These are phyloP conservation scores for Pythium folliculosum DNA, from an alignment of 352 stramenopile species.

Conservation along the genomic window DNA sequence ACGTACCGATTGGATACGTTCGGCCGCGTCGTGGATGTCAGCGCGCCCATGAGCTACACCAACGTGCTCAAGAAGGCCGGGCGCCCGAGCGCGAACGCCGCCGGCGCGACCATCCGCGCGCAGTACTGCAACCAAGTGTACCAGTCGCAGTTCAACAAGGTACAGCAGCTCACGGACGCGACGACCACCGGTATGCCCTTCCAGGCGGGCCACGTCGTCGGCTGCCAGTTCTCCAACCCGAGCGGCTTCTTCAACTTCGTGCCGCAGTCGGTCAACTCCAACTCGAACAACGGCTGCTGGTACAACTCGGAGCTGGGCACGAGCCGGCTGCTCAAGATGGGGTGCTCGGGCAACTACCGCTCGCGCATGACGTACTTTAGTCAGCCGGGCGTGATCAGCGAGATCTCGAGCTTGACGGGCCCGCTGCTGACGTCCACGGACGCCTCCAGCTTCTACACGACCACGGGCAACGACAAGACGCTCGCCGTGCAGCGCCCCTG, in stretches of 20 bases:
- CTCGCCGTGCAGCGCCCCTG: constrained; percentile 30
- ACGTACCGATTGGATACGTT: constrained; percentile 30
- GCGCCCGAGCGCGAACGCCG: constrained; percentile 25
- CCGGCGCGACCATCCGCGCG: constrained; percentile 29
- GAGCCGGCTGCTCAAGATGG: constrained; percentile 38
- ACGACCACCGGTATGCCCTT: constrained; percentile 29
- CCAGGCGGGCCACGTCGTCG: constrained; percentile 35
- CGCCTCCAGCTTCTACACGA: constrained; percentile 31
- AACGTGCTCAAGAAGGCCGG: constrained; percentile 34
- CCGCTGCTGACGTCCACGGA: constrained; percentile 25
- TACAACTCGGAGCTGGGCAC: constrained; percentile 39
- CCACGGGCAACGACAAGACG: constrained; percentile 26
- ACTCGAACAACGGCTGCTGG: constrained; percentile 41
- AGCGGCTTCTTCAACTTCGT: constrained; percentile 46
- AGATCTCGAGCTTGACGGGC: constrained; percentile 26
- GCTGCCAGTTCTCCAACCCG: constrained; percentile 42
- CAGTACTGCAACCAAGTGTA: constrained; percentile 39
- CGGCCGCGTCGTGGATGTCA: constrained; percentile 25
- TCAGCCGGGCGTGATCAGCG: constrained; percentile 26
- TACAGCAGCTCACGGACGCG: constrained; percentile 34
- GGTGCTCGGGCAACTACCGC: constrained; percentile 31
- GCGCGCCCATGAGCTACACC: constrained; percentile 25
- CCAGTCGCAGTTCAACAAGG: constrained; percentile 36
- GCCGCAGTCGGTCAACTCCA: constrained; percentile 38
- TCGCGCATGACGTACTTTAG: constrained; percentile 31